Conservation (phyloP, 495 filamentous ascomycete species). For the Aspergillus sclerotioniger region DNA sequence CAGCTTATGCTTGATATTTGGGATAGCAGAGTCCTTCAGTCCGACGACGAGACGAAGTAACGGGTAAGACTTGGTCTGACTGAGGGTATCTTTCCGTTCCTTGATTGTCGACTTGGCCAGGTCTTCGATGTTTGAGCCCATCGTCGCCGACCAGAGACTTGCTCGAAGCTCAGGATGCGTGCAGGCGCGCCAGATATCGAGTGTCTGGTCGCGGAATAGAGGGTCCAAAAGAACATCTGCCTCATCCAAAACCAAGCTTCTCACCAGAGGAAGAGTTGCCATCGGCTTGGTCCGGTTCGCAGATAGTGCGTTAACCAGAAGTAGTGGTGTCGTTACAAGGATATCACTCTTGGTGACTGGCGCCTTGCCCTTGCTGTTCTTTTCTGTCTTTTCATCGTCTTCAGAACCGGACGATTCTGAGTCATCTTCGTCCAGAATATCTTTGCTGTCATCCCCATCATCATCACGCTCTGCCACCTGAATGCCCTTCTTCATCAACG, state of each 20-base stretch:
- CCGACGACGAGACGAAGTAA: constrained; percentile 87
- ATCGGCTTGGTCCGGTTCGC: constrained; percentile 41
- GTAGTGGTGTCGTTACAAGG: constrained; percentile 81
- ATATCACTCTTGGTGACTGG: constrained; percentile 71
- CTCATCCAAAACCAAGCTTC: constrained; percentile 81
- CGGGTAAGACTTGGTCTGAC: constrained; percentile 34
- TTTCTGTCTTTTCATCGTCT: constrained; percentile 37
- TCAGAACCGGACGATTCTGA: constrained; percentile 38
- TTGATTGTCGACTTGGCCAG: constrained; percentile 63
- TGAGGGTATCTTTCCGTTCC: constrained; percentile 37
- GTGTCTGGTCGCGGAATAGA: constrained; percentile 84
- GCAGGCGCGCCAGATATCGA: constrained; percentile 80
- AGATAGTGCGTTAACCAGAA: constrained; percentile 71
- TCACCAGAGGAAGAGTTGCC: constrained; percentile 59
- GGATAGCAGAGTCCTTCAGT: constrained; percentile 90
- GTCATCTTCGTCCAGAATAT: constrained; percentile 42
- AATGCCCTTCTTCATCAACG: constrained; percentile 84
- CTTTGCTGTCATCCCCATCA: constrained; percentile 27
- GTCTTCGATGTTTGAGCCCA: constrained; percentile 87
- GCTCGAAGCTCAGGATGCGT: constrained; percentile 63
- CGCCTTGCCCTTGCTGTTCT: constrained; percentile 35
- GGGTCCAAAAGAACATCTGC: constrained; percentile 92
- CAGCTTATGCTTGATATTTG: constrained; percentile 84
- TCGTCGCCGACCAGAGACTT: constrained; percentile 92
- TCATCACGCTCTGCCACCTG: constrained; percentile 51